A percentile compares a stretch with the other conserved stretches of the same genome.
phyloP scores from a whole-genome alignment of 805 yeast species.

The Zygosaccharomyces lentus region DNA sequence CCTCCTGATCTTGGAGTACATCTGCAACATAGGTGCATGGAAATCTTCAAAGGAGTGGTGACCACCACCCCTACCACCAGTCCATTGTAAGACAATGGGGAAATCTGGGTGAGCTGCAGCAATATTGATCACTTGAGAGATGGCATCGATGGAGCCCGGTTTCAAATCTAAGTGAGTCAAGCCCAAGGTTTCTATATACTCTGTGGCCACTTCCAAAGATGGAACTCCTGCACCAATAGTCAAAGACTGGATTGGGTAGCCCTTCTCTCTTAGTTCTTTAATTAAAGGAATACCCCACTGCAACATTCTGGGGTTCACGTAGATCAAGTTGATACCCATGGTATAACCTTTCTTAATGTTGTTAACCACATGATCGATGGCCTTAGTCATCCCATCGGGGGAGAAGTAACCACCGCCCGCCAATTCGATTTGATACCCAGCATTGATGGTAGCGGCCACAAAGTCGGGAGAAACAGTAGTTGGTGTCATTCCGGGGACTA shows the following conservation, averaged over 20 bases:
- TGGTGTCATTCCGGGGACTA: conserved; percentile 99
- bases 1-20: conserved; percentile 92
- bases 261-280: conserved; percentile 79
- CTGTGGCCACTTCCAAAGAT: conserved; percentile 93
- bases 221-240: conserved; percentile 99
- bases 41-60: conserved; percentile 99
- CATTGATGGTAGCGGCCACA: conserved; percentile 88
- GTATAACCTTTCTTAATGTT: conserved; percentile 81
- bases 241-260: conserved; percentile 93
- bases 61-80: conserved; percentile 99
- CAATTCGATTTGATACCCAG: conserved; percentile 95
- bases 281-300: conserved; percentile 99
- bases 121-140: conserved; percentile 77
- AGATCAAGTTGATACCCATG: conserved; percentile 85
- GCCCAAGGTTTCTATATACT: conserved; percentile 88
- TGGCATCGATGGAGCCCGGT: conserved; percentile 96
- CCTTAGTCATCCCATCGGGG: conserved; percentile 64
- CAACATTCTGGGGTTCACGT: conserved; percentile 95
- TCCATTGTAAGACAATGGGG: conserved; percentile 99
- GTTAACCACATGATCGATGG: conserved; percentile 68
- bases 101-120: conserved; percentile 94
- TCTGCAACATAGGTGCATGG: conserved; percentile 95
- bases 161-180: conserved; percentile 91
- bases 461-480: conserved; percentile 92
- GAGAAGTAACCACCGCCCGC: conserved; percentile 99